Percentiles rank a stretch among this genome's conserved stretches.
phyloP scores from a whole-genome alignment of 768 basidiomycete species.

The Lactarius sanguifluus region DNA sequence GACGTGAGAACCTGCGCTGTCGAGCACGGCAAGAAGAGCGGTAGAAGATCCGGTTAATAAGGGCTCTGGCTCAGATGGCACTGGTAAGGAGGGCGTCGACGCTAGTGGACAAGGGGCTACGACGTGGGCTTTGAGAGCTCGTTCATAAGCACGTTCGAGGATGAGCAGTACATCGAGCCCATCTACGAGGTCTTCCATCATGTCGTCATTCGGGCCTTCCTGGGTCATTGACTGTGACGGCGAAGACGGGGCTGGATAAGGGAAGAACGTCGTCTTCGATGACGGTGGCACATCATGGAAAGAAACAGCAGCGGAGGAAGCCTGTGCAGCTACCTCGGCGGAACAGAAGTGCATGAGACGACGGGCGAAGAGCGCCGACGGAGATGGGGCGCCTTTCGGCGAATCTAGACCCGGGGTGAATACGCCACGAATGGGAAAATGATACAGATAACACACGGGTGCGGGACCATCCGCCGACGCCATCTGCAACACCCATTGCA shows the following conservation, averaged over 20 bases:
- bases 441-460: conserved; percentile 35
- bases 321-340: conserved; percentile 48
- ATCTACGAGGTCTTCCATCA: conserved; percentile 64
- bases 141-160: conserved; percentile 68
- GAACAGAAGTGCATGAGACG: conserved; percentile 87
- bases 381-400: conserved; percentile 34
- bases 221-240: conserved; percentile 31
- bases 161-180: conserved; percentile 68
- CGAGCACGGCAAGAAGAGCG: conserved; percentile 63
- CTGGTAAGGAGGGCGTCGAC: conserved; percentile 24
- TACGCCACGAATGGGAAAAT: not conserved
- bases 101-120: conserved; percentile 31
- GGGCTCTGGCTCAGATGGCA: conserved; percentile 33
- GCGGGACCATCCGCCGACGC: conserved; percentile 87
- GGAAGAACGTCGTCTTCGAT: not conserved
- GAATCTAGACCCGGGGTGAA: conserved; percentile 8
- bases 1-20: conserved; percentile 33
- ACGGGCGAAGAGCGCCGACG: conserved; percentile 64
- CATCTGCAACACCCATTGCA: conserved; percentile 93
- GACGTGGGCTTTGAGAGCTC: conserved; percentile 62
- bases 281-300: conserved; percentile 18
- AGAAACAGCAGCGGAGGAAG: conserved; percentile 27
- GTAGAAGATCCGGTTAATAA: conserved; percentile 66
- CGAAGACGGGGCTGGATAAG: conserved; percentile 5
- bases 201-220: conserved; percentile 45